Evolutionary conservation across 176 grass and related monocot species (phyloP).

Genomic region (Alopecurus myosuroides): DNA sequence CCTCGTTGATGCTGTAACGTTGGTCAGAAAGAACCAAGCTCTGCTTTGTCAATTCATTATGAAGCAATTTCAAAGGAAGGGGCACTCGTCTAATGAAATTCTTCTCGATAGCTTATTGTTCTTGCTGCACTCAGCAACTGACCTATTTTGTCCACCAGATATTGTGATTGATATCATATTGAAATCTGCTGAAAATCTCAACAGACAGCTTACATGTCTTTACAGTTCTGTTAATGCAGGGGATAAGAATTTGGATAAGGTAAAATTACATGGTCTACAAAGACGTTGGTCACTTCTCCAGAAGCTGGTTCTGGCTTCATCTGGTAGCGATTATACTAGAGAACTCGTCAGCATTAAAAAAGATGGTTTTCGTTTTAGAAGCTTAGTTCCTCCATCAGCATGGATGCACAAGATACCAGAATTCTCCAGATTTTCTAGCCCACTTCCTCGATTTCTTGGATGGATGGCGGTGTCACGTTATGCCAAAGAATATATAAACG

Average conservation of each 20-base stretch:
- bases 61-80: conserved; percentile 67
- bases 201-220: conserved; percentile 58
- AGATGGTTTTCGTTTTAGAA: conserved; percentile 70
- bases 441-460: conserved; percentile 79
- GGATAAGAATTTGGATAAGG: conserved; percentile 46
- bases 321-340: conserved; percentile 60
- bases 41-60: conserved; percentile 74
- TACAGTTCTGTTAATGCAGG: conserved; percentile 48
- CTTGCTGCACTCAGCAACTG: conserved; percentile 81
- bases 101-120: conserved; percentile 87
- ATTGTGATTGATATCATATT: conserved; percentile 85
- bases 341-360: conserved; percentile 40
- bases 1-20: conserved; percentile 76
- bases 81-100: conserved; percentile 62
- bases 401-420: conserved; percentile 85
- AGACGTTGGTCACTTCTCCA: conserved; percentile 78
- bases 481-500: conserved; percentile 80
- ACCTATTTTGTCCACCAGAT: conserved; percentile 72
- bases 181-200: conserved; percentile 73
- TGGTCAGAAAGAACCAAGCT: conserved; percentile 89
- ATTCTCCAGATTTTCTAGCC: conserved; percentile 52
- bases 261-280: conserved; percentile 65
- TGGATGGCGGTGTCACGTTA: conserved; percentile 88
- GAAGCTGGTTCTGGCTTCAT: conserved; percentile 79
- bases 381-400: conserved; percentile 72